A percentile compares a stretch with the other conserved stretches of the same genome.
Conservation (phyloP, 371 early-diverging fungal species). For the Rhizopus stolonifer region DNA sequence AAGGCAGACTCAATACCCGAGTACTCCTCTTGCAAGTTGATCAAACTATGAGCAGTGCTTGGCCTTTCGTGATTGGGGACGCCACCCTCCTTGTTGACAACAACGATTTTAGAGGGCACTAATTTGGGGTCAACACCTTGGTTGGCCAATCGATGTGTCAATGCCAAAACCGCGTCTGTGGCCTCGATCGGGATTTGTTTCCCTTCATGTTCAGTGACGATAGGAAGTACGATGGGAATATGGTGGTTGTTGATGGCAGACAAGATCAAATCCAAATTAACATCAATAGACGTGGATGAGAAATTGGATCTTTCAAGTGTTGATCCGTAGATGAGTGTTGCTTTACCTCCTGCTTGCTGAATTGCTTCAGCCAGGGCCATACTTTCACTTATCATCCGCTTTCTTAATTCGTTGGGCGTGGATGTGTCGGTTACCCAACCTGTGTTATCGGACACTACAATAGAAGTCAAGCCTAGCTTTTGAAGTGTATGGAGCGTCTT, state of each 20-base stretch:
- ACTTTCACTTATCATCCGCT: slow-evolving; percentile 57
- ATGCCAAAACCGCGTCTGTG: slow-evolving; percentile 30
- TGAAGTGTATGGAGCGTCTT: slow-evolving; percentile 68
- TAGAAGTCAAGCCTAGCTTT: slow-evolving; percentile 68
- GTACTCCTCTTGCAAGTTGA: slow-evolving; percentile 51
- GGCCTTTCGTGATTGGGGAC: slow-evolving; percentile 48
- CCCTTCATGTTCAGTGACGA: slow-evolving; percentile 24
- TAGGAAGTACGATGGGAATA: slow-evolving; percentile 47
- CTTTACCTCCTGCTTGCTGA: slow-evolving; percentile 76
- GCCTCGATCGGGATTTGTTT: slow-evolving; percentile 30
- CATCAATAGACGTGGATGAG: slow-evolving; percentile 12
- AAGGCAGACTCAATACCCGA: slow-evolving; percentile 32
- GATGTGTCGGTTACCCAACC: slow-evolving; percentile 40
- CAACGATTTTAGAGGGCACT: slow-evolving; percentile 38
- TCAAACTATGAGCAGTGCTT: slow-evolving; percentile 48
- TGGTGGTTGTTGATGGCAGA: slow-evolving; percentile 40
- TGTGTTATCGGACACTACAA: slow-evolving; percentile 66
- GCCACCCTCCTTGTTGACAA: slow-evolving; percentile 52
- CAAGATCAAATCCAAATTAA: slow-evolving; percentile 41
- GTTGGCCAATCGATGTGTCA: slow-evolving; percentile 24
- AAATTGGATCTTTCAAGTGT: slow-evolving; percentile 21
- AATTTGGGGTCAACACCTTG: slow-evolving; percentile 22
- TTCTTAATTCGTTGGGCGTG: slow-evolving; percentile 30
- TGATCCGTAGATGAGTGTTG: slow-evolving; percentile 56
- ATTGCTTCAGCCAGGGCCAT: slow-evolving; percentile 70